Base-by-base conservation (phyloP, 1,284 basidiomycete species). In the Tilletiaria anomala region DNA sequence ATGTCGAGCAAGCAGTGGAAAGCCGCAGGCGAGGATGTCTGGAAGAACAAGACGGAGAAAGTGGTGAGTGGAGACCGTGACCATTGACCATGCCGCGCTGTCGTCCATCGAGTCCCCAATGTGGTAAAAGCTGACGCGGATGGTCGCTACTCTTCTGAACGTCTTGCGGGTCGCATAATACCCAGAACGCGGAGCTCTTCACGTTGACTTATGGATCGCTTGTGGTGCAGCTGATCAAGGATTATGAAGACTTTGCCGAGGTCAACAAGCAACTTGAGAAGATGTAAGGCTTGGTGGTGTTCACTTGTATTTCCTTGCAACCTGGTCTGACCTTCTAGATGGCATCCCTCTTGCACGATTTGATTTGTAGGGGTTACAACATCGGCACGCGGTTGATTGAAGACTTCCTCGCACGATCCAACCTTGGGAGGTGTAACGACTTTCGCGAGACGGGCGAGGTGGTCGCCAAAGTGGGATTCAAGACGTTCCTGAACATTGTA, bases 361-460 rank as follows among this genome's bases (percentile, higher is more conserved):
- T n/a, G n/a, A n/a, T n/a, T n/a, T n/a, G n/a, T n/a, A 94, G 91
- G n/a, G 93, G 93, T 3, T 94, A 94, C 70, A 94, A 91, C 68
- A 97, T 99, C 52, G 93, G 93, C 23, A 91, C 82, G 20, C 75
- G 93, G 32, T 72, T 99, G 42, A 91, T 99, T 50, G 93, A 99
- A 67, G 93, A 99, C 68, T 94, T 99, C 57, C 75, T 99, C 37
- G 91, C 93, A 5, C 78, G 86, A 53, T 88, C 86, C 10, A 55
- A 56, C 31, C 43, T 64, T 0, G 26, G 10, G 10, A 78, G 75
- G 15, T 97, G 93, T 69, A 71, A 78, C 16, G 85, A 93, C 65
- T 94, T 99, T 61, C 75, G 78, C 48, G 89, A 96, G 67, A 84
- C 86, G 0, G 93, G 53, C 4, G 60, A 66, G 35, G 56, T 61